These are phyloP conservation scores for Ganoderma lingzhi DNA, from an alignment of 1,284 basidiomycete genomes.

Conservation along the genomic window DNA sequence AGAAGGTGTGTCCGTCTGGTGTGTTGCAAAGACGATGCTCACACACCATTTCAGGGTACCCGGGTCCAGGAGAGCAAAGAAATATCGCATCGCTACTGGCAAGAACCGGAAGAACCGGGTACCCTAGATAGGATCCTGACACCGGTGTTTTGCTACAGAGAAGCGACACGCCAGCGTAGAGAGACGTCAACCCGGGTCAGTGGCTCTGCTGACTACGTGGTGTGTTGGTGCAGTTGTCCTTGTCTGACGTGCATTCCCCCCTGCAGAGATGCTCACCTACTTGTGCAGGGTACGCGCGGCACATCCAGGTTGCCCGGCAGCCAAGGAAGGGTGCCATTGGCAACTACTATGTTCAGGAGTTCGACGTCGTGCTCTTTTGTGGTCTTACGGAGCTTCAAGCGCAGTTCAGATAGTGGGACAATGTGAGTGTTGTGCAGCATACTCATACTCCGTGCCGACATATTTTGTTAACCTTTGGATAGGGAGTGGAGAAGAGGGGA, in stretches of 20 bases:
- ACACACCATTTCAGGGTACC: conserved; percentile 41
- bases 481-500: conserved; percentile 18
- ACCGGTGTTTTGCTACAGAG: conserved; percentile 52
- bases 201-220: neutral
- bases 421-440: conserved; percentile 34
- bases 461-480: neutral
- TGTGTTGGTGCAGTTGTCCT: too few species aligned
- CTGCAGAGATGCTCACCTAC: conserved; percentile 52
- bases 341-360: conserved; percentile 50
- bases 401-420: conserved; percentile 54
- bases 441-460: too few species aligned
- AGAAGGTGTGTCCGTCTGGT: conserved; percentile 38
- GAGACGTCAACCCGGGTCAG: conserved; percentile 51
- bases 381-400: conserved; percentile 57
- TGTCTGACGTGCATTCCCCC: neutral
- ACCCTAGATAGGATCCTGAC: conserved; percentile 37
- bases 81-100: conserved; percentile 49
- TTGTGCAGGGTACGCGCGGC: conserved; percentile 52
- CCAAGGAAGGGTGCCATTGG: conserved; percentile 31
- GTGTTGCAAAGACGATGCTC: neutral
- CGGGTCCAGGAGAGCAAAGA: conserved; percentile 47
- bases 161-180: conserved; percentile 48
- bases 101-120: conserved; percentile 40
- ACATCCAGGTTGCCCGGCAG: conserved; percentile 40
- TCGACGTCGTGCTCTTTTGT: conserved; percentile 57